Evolutionary conservation across 2,329 filamentous ascomycete species (phyloP), one percentile per base, ranked within the genome.

Genomic region (Paecilomyces sp.): DNA sequence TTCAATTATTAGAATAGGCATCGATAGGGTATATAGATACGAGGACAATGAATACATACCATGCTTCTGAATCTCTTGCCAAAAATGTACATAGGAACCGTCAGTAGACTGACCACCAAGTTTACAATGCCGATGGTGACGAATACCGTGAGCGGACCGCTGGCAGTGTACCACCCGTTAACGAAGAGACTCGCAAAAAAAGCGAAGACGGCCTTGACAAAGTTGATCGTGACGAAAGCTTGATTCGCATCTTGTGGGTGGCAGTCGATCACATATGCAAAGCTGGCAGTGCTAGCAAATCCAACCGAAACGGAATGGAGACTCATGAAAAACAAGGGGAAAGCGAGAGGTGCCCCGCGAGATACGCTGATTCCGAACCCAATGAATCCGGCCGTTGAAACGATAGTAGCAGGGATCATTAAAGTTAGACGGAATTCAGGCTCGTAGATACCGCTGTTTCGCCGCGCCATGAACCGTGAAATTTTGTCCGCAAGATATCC

Each of bases 221-320:
- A 77, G 55, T 76, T 76, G 66, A 77, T 77, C 0, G 73, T 77
- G 6, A 77, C 75, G 50, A 76, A 76, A 2, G 75, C 75, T 57
- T 76, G 74, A 41, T 75, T 75, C 1, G 74, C 74, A 61, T 76
- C 74, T 9, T 62, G 65, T 2, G 70, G 70, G 59, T 77, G 74
- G 57, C 74, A 77, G 59, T 77, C 75, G 61, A 77, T 75, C 0
- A 77, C 73, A 60, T 77, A 77, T 0, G 74, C 74, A 36, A 77
- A 68, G 56, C 70, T 72, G 2, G 74, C 72, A 3, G 71, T 72
- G 0, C 70, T 71, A 0, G 73, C 74, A 57, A 77, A 77, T 0
- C 74, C 73, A 0, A 76, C 70, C 0, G 70, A 73, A 2, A 76
- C 59, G 0, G 72, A 68, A 54, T 76, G 73, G 6, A 77, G 62